Evolutionary conservation across 2,329 filamentous ascomycete genomes (phyloP), one percentile per base, ranked within the genome.

Genomic region (Diplodia scrobiculata): DNA sequence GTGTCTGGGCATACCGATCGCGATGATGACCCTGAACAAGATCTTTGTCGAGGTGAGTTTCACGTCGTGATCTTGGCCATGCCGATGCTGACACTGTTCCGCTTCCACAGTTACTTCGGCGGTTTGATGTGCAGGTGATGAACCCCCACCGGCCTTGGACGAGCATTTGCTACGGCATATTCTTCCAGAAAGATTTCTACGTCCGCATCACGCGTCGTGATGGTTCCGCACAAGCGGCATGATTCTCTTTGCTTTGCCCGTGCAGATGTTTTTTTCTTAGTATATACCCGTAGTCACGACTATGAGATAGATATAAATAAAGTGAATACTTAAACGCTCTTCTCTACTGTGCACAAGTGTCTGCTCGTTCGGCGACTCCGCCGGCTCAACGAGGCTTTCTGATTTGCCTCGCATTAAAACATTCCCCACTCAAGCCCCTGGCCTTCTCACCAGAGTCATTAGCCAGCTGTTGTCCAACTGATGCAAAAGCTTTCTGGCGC

Each of bases 21-120:
- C 77, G 10, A 52, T 73, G 55, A 72, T 78, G 51, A 76, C 79
- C 68, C 70, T 79, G 19, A 72, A 78, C 63, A 79, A 79, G 69
- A 69, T 77, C 2, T 73, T 79, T 36, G 78, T 81, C 27, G 80
- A 84, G 75, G 27, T 63, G 11, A 14, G 51, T n/a, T 36, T 2
- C 2, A 3, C 9, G 4, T 9, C 9, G 9, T 32, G 29, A 27
- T 21, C 47, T 14, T 2, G 13, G 19, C 29, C 29, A 9, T 25
- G 0, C 14, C 3, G 7, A 50, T 50, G 19, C 47, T 50, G 14
- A 50, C 47, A 21, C 29, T 25, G 14, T 25, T 48, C 45, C 9
- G 2, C 1, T n/a, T 10, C 11, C 0, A 19, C 19, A 50, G 47
- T 9, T 63, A 7, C 59, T 67, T 14, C 13, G 66, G 4, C 60